These are phyloP conservation scores for Vigna hirtella DNA, from an alignment of 306 rosid species.

Conservation along the genomic window DNA sequence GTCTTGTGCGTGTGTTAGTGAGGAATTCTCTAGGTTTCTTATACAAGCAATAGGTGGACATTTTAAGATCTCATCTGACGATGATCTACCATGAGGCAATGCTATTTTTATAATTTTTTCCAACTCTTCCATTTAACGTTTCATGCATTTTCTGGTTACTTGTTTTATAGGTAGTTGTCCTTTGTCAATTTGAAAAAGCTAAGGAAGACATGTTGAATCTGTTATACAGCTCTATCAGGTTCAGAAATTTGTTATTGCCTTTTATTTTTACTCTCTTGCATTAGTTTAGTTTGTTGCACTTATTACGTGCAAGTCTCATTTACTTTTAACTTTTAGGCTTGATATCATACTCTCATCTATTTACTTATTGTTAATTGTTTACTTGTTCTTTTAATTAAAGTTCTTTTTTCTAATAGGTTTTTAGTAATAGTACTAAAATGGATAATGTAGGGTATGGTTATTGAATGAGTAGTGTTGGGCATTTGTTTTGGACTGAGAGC, in stretches of 20 bases:
- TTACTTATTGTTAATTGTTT: no score
- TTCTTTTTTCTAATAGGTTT: no score
- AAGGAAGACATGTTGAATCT: conserved; percentile 98
- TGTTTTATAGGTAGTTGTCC: conserved; percentile 92
- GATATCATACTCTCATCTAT: no score
- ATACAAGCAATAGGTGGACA: conserved; percentile 86
- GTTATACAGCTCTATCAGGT: conserved; percentile 96
- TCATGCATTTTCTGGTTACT: conserved; percentile 42
- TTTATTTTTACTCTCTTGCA: conserved; percentile 11
- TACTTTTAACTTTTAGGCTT: no score
- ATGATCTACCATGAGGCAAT: conserved; percentile 72
- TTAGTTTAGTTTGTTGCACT: background rate
- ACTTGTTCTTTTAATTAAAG: no score
- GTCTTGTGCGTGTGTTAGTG: no score
- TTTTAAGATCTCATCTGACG: conserved; percentile 64
- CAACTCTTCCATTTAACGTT: conserved; percentile 26
- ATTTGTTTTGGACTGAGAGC: no score
- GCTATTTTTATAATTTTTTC: background rate
- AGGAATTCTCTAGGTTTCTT: background rate
- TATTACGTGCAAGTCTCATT: conserved; percentile 22
- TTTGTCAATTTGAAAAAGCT: conserved; percentile 96
- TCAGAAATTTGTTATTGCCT: conserved; percentile 34
- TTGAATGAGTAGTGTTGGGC: no score
- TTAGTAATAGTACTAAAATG: no score
- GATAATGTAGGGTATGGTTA: no score